phyloP scores from a whole-genome alignment of 1,284 basidiomycete genomes.

The Takashimella koratensis region DNA sequence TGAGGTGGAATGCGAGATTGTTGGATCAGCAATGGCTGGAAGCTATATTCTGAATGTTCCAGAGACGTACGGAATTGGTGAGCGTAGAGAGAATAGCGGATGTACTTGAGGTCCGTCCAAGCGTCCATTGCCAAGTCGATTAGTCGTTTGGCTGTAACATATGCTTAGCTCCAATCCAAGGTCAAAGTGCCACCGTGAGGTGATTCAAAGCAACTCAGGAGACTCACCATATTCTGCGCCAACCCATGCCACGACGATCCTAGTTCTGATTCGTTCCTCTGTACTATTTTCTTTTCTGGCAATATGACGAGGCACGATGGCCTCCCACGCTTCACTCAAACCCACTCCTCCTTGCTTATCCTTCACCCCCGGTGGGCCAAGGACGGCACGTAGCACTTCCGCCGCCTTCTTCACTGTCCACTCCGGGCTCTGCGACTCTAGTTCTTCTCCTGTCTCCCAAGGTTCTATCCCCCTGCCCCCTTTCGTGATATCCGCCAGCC shows the following conservation, averaged over 20 bases:
- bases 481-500: too few species aligned
- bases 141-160: slow-evolving; percentile 19
- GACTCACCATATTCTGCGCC: slow-evolving; percentile 19
- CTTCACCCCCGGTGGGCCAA: slow-evolving; percentile 24
- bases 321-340: slow-evolving; percentile 29
- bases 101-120: slow-evolving; percentile 48
- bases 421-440: slow-evolving; percentile 18
- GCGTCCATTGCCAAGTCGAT: slow-evolving; percentile 34
- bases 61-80: slow-evolving; percentile 40
- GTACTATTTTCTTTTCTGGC: slow-evolving; percentile 5
- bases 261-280: slow-evolving; percentile 11
- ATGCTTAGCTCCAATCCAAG: slow-evolving; percentile 11
- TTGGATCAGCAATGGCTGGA: too few species aligned
- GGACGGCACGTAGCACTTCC: slow-evolving; percentile 18
- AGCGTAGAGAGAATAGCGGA: slow-evolving; percentile 43
- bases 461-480: too few species aligned
- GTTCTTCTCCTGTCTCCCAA: neutral
- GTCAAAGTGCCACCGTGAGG: neutral
- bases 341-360: neutral
- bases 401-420: slow-evolving; percentile 20
- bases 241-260: slow-evolving; percentile 38
- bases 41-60: too few species aligned
- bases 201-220: neutral
- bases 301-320: slow-evolving; percentile 16
- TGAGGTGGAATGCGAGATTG: too few species aligned